Percentiles rank a stretch among this genome's conserved stretches.
phyloP scores from a whole-genome alignment of 2,329 filamentous ascomycete species.

The Leptographium radiaticola region DNA sequence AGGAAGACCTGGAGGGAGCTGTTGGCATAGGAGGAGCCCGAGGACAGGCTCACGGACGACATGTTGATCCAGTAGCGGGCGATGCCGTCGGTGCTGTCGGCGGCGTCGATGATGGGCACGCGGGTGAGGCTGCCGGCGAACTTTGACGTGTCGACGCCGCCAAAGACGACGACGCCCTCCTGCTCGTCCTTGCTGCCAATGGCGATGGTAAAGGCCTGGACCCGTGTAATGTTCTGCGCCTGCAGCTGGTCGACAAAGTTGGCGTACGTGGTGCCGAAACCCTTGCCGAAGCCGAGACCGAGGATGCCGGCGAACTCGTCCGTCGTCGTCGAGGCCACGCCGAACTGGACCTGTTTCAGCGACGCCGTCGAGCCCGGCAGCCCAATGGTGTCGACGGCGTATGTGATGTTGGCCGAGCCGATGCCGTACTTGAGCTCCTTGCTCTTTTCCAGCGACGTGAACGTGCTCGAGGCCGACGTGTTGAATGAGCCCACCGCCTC shows the following conservation, averaged over 20 bases:
- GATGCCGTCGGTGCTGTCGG: conserved; percentile 39
- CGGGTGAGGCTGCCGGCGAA: conserved; percentile 45
- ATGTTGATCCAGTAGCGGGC: conserved; percentile 40
- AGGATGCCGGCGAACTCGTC: conserved; percentile 49
- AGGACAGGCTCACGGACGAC: conserved; percentile 28
- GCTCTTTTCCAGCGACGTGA: conserved; percentile 18
- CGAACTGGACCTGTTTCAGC: conserved; percentile 46
- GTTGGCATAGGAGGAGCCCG: conserved; percentile 21
- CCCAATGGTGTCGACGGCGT: conserved; percentile 31
- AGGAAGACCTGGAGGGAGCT: conserved; percentile 45
- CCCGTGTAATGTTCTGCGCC: conserved; percentile 39
- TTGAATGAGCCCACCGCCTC: conserved; percentile 31
- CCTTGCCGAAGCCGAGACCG: conserved; percentile 56
- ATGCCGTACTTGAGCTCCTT: conserved; percentile 37
- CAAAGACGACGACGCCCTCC: conserved; percentile 54
- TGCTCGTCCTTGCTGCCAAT: conserved; percentile 47
- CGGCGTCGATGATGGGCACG: conserved; percentile 46
- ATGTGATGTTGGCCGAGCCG: conserved; percentile 36
- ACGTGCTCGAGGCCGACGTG: conserved; percentile 26
- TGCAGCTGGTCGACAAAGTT: conserved; percentile 39
- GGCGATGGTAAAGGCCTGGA: conserved; percentile 52
- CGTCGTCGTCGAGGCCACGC: conserved; percentile 40
- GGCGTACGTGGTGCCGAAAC: conserved; percentile 31
- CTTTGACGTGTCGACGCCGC: conserved; percentile 53
- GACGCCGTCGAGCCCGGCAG: conserved; percentile 27